Evolutionary conservation across 257 asterid genomes (phyloP).

Genomic region (Solanum dulcamara): DNA sequence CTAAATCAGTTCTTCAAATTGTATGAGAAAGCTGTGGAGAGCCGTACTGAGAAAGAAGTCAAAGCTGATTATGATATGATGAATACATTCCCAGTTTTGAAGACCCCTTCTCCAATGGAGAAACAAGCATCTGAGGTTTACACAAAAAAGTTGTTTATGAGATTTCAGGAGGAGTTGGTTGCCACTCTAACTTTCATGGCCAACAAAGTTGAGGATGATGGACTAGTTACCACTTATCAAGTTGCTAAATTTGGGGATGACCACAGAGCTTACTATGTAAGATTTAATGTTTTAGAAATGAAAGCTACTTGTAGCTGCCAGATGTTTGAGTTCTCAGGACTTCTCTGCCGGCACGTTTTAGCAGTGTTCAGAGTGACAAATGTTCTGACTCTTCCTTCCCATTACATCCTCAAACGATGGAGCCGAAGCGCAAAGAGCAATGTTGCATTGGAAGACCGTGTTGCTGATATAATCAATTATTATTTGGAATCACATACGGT

Average conservation of each 20-base stretch:
- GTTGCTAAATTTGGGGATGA: conserved; percentile 85
- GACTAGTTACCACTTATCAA: conserved; percentile 60
- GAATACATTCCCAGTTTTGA: conserved; percentile 55
- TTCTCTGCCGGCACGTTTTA: conserved; percentile 85
- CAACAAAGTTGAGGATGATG: conserved; percentile 67
- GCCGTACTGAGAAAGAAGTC: conserved; percentile 95
- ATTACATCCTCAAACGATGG: conserved; percentile 80
- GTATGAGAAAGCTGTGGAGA: conserved; percentile 92
- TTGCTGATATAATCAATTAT: conserved; percentile 39
- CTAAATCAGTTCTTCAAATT: conserved; percentile 73
- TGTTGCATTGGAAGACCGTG: conserved; percentile 55
- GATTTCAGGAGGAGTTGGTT: conserved; percentile 93
- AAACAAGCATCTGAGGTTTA: conserved; percentile 89
- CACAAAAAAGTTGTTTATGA: conserved; percentile 66
- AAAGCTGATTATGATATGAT: conserved; percentile 89
- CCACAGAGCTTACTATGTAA: conserved; percentile 58
- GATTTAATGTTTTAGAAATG: conserved; percentile 91
- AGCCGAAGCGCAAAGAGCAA: conserved; percentile 84
- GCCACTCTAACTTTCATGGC: conserved; percentile 89
- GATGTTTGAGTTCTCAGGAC: conserved; percentile 95
- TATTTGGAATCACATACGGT: conserved; percentile 97
- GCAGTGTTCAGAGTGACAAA: conserved; percentile 89
- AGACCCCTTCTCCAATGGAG: conserved; percentile 98
- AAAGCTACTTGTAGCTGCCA: conserved; percentile 80
- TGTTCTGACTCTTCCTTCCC: conserved; percentile 87